Evolutionary conservation across 805 yeast species (phyloP), one percentile per base, ranked within the genome.

Genomic region (Tetrapisispora phaffii): DNA sequence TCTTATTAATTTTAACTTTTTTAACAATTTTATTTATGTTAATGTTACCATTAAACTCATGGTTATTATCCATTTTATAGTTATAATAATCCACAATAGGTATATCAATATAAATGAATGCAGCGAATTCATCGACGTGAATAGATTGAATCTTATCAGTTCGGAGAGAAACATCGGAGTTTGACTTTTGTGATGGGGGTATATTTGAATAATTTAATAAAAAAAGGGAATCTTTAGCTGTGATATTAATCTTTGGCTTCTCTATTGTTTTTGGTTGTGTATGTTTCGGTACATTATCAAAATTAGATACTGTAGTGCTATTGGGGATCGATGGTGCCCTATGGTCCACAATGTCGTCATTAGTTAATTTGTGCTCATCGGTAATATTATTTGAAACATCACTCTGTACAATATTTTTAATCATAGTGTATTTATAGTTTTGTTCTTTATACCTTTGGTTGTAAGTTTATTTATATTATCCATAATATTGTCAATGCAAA

Each of bases 61-160:
- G 20, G 8, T 29, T 39, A 6, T n/a, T 17, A 21, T 39, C 35
- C 26, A 31, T 32, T 17, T 22, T 31, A 32, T 39, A 65, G 35
- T 55, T 60, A 47, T 63, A 59, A 47, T 59, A 62, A 45, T 63
- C 67, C 3, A 63, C 60, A 7, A 65, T 54, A 1, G 67, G 66
- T 9, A 63, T 60, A 50, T 63, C 67, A 21, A 62, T 56, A 43
- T 55, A 61, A 15, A 63, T 41, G 24, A 49, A 49, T 6, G 60
- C 48, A 34, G 55, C 51, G 42, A 57, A 57, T 15, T 50, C 23
- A 7, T 44, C 35, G 5, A 44, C 29, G 6, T 35, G n/a, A 22
- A 24, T 24, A 40, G 16, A 21, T 13, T 17, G 28, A 24, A 17
- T 17, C 7, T 19, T 35, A 20, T 10, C 32, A 10, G 31, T 22